These are phyloP conservation scores for Xerocomus brunneocitrinus DNA, from an alignment of 768 basidiomycete genomes.

Conservation along the genomic window DNA sequence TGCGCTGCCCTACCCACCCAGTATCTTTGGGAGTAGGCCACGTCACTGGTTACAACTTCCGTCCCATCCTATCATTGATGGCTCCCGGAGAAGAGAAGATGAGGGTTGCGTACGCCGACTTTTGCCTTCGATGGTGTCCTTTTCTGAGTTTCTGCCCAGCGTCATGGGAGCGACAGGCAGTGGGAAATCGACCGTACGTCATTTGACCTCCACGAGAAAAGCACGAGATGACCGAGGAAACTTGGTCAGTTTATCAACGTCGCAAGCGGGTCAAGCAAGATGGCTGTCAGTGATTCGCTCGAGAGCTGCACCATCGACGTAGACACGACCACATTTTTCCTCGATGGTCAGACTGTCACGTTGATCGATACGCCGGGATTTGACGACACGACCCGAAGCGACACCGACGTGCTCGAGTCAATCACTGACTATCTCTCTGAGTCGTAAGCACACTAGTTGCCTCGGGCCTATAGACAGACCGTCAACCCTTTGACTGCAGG, in stretches of 20 bases:
- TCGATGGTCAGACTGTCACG: constrained; percentile 39
- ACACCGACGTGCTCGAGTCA: constrained; percentile 42
- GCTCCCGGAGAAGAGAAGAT: constrained; percentile 3
- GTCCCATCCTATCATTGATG: constrained; percentile 4
- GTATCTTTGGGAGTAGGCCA: not conserved
- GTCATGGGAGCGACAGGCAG: constrained; percentile 24
- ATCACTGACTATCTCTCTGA: constrained; percentile 36
- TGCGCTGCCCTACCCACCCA: not conserved
- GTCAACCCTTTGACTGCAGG: constrained; percentile 9
- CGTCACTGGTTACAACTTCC: not conserved
- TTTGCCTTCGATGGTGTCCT: not conserved
- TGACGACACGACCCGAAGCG: constrained; percentile 46
- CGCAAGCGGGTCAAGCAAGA: constrained; percentile 14
- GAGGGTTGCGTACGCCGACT: constrained; percentile 19
- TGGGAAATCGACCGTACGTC: constrained; percentile 22
- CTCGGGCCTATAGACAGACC: too few species aligned
- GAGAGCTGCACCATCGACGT: constrained; percentile 25
- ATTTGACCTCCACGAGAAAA: not conserved
- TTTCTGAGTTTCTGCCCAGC: constrained; percentile 9
- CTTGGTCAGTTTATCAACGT: constrained; percentile 16
- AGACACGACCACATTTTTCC: constrained; percentile 35
- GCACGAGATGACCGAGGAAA: not conserved
- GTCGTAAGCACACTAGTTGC: constrained; percentile 20
- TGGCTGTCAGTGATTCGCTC: constrained; percentile 23
- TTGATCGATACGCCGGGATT: constrained; percentile 61